Conservation (phyloP, 768 basidiomycete genomes). For the Serendipita sp. region DNA sequence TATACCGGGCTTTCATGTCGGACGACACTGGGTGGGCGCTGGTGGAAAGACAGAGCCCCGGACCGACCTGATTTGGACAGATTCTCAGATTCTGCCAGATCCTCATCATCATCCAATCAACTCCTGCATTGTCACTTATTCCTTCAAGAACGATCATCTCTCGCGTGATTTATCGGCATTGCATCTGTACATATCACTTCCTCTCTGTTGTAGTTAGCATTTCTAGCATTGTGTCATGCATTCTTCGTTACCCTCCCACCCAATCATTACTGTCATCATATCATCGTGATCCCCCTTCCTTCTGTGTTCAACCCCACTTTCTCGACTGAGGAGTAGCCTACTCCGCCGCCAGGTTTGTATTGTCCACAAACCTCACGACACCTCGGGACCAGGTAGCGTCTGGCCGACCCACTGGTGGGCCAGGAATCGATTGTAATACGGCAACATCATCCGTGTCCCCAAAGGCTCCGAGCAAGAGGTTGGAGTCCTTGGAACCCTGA, state of each 20-base stretch:
- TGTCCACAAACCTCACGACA: not conserved
- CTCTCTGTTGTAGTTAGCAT: not conserved
- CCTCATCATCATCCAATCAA: not conserved
- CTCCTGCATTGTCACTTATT: conserved; percentile 3
- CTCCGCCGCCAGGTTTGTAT: not conserved
- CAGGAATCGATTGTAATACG: conserved; percentile 12
- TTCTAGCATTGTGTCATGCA: not conserved
- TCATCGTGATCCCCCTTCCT: no score
- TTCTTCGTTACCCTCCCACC: no score
- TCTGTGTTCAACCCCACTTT: not conserved
- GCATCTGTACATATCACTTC: not conserved
- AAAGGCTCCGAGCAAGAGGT: conserved; percentile 73
- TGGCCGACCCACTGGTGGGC: not conserved
- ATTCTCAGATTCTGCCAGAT: not conserved
- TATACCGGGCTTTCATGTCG: conserved; percentile 55
- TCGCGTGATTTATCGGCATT: conserved; percentile 4
- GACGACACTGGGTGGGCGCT: conserved; percentile 7
- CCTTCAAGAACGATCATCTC: not conserved
- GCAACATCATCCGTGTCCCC: conserved; percentile 35
- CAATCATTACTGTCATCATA: no score
- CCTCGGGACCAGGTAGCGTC: not conserved
- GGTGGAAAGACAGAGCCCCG: not conserved
- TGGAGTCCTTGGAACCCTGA: conserved; percentile 74
- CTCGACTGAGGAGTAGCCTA: not conserved
- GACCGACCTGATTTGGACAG: not conserved